Evolutionary conservation across 78 protist genomes (phyloP).

Genomic region (Speleostelium caveatum): DNA sequence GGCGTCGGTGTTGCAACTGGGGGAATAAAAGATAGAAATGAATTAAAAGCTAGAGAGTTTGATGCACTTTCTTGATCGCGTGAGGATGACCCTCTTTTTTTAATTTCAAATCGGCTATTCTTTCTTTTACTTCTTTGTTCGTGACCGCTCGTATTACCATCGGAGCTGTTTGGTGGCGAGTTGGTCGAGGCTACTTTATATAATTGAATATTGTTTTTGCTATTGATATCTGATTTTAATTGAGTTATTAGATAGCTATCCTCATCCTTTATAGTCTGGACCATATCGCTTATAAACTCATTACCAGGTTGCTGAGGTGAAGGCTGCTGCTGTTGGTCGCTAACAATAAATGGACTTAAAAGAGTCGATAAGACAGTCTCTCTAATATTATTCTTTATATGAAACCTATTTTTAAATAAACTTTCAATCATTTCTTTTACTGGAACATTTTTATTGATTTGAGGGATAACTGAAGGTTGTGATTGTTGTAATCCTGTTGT

Average conservation of each 20-base stretch:
- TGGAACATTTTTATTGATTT: not conserved
- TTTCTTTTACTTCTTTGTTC: not conserved
- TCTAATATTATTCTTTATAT: slow-evolving; percentile 66
- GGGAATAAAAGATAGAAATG: not conserved
- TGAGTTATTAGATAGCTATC: not conserved
- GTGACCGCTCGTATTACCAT: not conserved
- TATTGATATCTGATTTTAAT: not conserved
- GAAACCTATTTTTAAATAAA: slow-evolving; percentile 49
- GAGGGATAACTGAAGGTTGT: slow-evolving; percentile 1
- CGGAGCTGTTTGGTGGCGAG: not conserved
- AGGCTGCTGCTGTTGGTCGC: not conserved
- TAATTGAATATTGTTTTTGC: not conserved
- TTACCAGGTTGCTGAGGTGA: no score
- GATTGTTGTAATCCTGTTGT: not conserved
- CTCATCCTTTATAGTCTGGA: slow-evolving; percentile 9
- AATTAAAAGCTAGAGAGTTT: not conserved
- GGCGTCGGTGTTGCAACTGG: not conserved
- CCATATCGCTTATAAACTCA: not conserved
- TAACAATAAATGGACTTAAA: slow-evolving; percentile 1
- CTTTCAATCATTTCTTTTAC: slow-evolving; percentile 10
- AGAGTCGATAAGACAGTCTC: slow-evolving; percentile 50
- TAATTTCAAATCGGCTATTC: not conserved
- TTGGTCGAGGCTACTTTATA: no score
- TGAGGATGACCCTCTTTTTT: not conserved
- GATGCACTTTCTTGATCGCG: not conserved